Conservation (phyloP, 1,139 yeast species). For the Spathaspora jeffriesii region DNA sequence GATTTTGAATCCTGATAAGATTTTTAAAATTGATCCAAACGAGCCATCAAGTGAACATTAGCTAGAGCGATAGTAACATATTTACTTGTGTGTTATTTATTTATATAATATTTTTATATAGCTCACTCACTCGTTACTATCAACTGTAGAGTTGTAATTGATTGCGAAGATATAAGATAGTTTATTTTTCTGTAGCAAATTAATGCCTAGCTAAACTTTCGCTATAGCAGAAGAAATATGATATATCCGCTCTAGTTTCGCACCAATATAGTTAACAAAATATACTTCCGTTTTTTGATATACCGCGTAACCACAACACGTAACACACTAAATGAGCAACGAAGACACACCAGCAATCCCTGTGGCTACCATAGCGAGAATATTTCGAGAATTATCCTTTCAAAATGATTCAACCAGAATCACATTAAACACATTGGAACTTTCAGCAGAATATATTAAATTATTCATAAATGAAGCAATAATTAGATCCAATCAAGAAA, state of each 20-base stretch:
- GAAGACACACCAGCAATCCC: constrained; percentile 20
- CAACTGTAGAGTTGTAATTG: too few relatives aligned
- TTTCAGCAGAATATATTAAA: constrained; percentile 57
- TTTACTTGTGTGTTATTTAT: too few relatives aligned
- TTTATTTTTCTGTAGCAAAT: too few relatives aligned
- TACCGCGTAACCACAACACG: too few relatives aligned
- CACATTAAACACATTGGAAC: constrained; percentile 47
- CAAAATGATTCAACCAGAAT: constrained; percentile 48
- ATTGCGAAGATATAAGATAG: too few relatives aligned
- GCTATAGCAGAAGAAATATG: too few relatives aligned
- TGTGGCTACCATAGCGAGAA: constrained; percentile 50
- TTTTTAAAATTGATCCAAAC: constrained; percentile 59
- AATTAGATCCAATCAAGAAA: constrained; percentile 56
- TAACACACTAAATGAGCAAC: not conserved
- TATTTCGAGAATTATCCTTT: constrained; percentile 56
- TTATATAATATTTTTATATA: too few relatives aligned
- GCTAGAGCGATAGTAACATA: not conserved
- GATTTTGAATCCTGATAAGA: constrained; percentile 46
- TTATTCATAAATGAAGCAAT: constrained; percentile 67
- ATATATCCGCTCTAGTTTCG: too few relatives aligned
- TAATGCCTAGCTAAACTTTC: too few relatives aligned
- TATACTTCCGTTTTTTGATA: too few relatives aligned
- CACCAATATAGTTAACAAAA: not conserved
- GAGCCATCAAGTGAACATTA: constrained; percentile 25
- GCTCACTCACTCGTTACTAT: too few relatives aligned